Base-by-base conservation (phyloP, 2,329 filamentous ascomycete species). In the Neonectria magnoliae region DNA sequence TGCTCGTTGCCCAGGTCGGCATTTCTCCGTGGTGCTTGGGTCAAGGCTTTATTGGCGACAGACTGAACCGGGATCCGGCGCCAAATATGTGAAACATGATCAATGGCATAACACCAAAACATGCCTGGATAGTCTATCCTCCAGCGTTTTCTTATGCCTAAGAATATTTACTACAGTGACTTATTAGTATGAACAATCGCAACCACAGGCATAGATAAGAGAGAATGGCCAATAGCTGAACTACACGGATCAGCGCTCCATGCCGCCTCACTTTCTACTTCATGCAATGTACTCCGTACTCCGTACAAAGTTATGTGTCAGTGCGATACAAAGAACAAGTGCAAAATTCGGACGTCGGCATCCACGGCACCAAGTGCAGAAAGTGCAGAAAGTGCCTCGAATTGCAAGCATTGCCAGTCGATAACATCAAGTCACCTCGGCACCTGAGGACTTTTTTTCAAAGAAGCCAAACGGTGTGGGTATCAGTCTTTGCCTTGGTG, bases 391-490 rank as follows among this genome's bases (percentile, higher is more conserved):
- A 33, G 54, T n/a, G 4, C n/a, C 41, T 45, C 8, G 54, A 31
- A 31, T 36, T 25, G 22, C 47, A 22, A 25, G n/a, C 22, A 44
- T 16, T 38, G 14, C 38, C 52, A 41, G 36, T 7, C 38, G 22
- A 60, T 53, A 48, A 60, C 57, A 60, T 60, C 57, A 60, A 60
- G n/a, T 25, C 47, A 20, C 33, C 38, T 60, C 36, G 48, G 57
- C 47, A 60, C 16, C 22, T 52, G 29, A 27, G n/a, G 10, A 14
- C 6, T 31, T 45, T 57, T 57, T 36, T 33, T 10, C 48, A 33
- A 8, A 51, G n/a, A 51, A 33, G 29, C n/a, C 16, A 10, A 20
- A 20, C 36, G 36, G 10, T 42, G 47, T 18, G 48, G 18, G 16
- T 48, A 25, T 16, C 29, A 25, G 18, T 13, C 11, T 29, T 14